Evolutionary conservation across 2,329 filamentous ascomycete species (phyloP), one percentile per base, ranked within the genome.

Genomic region (Botrytis galanthina): DNA sequence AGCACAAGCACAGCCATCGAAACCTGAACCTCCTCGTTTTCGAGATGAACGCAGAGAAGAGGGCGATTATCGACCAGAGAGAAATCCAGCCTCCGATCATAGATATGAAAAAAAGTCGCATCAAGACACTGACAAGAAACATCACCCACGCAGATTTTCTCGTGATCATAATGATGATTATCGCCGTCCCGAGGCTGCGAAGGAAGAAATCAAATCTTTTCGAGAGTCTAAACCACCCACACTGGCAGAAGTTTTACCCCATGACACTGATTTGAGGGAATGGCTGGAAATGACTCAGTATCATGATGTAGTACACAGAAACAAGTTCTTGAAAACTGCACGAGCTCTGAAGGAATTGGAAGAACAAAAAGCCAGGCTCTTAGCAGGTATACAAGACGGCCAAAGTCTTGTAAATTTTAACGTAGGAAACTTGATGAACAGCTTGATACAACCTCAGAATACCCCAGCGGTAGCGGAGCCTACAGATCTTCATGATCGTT

Each of bases 281-380:
- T 83, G 82, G 81, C 74, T 83, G 57, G 77, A 80, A 20, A 76
- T 81, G 35, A 82, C 81, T 39, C 78, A 79, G 4, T 83, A 79
- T 73, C 78, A 82, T 74, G 80, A 82, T 76, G 72, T 71, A 57
- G 73, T 73, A n/a, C 81, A 82, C 66, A 80, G 82, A 75, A 75
- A 75, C 59, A 81, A 80, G 74, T 79, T 78, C 51, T 70, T 81
- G 37, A 71, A 73, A 54, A 70, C 57, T 60, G 59, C 37, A 51
- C 44, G 42, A 73, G 46, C 54, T 63, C 14, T 70, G 29, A 57
- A 73, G 46, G 67, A 51, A 42, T 74, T 83, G 42, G 80, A 83
- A 73, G 78, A 77, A 44, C 76, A 82, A 70, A 80, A 77, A 75
- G 76, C 77, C 14, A 77, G 76, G 70, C 68, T 81, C 26, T 61